A percentile compares a stretch with the other conserved stretches of the same genome.
Evolutionary conservation across 768 basidiomycete genomes (phyloP).

Genomic region (Leccinum sublutescens): DNA sequence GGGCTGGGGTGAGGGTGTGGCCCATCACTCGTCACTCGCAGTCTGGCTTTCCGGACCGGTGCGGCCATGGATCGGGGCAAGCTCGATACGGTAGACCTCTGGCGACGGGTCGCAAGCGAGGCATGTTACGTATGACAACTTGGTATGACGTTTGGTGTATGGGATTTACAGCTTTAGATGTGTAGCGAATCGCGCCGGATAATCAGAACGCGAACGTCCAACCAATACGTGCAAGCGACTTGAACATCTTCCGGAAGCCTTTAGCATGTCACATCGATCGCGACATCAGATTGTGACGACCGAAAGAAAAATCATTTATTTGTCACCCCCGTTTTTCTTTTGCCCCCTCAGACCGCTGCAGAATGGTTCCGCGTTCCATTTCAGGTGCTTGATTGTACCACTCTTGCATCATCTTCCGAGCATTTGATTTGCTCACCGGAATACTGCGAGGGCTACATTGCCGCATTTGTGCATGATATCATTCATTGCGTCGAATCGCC

Average conservation of each 20-base stretch:
- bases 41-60: constrained; percentile 2
- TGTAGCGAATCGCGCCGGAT: not conserved
- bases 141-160: not conserved
- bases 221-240: not conserved
- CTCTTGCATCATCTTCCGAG: not conserved
- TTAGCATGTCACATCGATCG: not conserved
- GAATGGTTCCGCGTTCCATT: not conserved
- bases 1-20: constrained; percentile 7
- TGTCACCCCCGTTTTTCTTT: not conserved
- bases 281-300: not conserved
- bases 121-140: not conserved
- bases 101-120: not conserved
- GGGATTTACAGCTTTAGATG: not conserved
- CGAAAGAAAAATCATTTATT: not conserved
- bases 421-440: not conserved
- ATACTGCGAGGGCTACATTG: no score
- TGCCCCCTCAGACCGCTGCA: not conserved
- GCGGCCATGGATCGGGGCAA: constrained; percentile 13
- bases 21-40: not conserved
- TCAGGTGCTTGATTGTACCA: not conserved
- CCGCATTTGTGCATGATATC: no score
- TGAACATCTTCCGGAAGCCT: not conserved
- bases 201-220: not conserved
- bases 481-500: no score
- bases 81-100: not conserved